Percentiles rank a stretch among this genome's conserved stretches.
Evolutionary conservation across 306 rosid species (phyloP).

Genomic region (Quercus ilex): DNA sequence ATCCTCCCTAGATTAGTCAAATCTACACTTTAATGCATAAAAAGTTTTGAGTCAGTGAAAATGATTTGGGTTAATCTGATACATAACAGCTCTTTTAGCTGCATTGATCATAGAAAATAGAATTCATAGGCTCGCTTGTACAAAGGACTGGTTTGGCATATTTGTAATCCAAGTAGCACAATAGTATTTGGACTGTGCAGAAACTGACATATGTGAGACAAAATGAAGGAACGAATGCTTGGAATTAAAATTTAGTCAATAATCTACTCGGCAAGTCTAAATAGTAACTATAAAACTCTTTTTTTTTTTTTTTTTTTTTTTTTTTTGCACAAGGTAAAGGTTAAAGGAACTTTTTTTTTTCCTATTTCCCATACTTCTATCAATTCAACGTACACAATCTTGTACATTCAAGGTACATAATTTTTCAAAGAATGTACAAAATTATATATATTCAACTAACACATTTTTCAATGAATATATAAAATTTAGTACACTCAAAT

Average conservation of each 20-base stretch:
- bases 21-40: background rate
- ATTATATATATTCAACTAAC: too few relatives aligned
- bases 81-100: background rate
- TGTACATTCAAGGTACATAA: too few relatives aligned
- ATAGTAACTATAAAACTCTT: too few relatives aligned
- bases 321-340: background rate
- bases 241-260: background rate
- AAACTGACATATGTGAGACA: background rate
- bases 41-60: background rate
- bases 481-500: too few relatives aligned
- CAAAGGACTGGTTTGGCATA: background rate
- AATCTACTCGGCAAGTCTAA: background rate
- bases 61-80: background rate
- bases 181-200: background rate
- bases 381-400: too few relatives aligned
- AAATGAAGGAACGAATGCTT: background rate
- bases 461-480: too few relatives aligned
- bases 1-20: background rate
- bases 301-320: background rate
- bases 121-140: background rate
- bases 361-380: too few relatives aligned
- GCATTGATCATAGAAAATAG: background rate
- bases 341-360: too few relatives aligned
- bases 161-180: background rate
- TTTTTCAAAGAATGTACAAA: too few relatives aligned